Percentiles rank a stretch among this genome's conserved stretches.
These are phyloP conservation scores for Tetraselmis striata DNA, from an alignment of 139 green algal species.

Conservation along the genomic window DNA sequence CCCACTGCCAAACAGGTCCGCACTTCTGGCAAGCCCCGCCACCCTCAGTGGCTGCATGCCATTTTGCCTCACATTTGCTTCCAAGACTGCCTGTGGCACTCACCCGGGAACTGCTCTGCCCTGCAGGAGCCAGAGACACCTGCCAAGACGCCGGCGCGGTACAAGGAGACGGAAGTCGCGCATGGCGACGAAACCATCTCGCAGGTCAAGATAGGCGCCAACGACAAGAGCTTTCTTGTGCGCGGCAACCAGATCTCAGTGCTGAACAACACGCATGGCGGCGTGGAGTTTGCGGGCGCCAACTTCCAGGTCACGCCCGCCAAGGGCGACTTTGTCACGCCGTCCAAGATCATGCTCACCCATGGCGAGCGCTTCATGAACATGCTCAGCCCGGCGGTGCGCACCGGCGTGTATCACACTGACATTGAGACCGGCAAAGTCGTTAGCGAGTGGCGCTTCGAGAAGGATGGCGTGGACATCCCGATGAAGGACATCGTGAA, in stretches of 20 bases:
- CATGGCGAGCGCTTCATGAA: slow-evolving; percentile 77
- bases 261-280: slow-evolving; percentile 71
- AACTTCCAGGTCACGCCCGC: slow-evolving; percentile 19
- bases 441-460: slow-evolving; percentile 74
- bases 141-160: slow-evolving; percentile 25
- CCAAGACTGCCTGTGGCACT: too few species aligned
- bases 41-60: slow-evolving; percentile 3
- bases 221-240: slow-evolving; percentile 72
- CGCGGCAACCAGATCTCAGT: slow-evolving; percentile 73
- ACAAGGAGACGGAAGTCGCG: slow-evolving; percentile 27
- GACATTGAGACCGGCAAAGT: slow-evolving; percentile 60
- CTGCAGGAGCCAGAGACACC: slow-evolving; percentile 27
- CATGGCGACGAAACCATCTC: slow-evolving; percentile 18
- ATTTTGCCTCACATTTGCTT: too few species aligned
- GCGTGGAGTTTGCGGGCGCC: slow-evolving; percentile 53
- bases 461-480: slow-evolving; percentile 82
- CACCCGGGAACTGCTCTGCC: too few species aligned
- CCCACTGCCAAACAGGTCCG: slow-evolving; percentile 16
- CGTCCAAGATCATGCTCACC: slow-evolving; percentile 57
- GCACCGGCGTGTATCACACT: slow-evolving; percentile 52
- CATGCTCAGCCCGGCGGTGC: slow-evolving; percentile 64
- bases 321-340: slow-evolving; percentile 22
- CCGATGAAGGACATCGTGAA: slow-evolving; percentile 65
- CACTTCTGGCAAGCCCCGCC: slow-evolving; percentile 6
- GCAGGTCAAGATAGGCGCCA: slow-evolving; percentile 45